Base-by-base conservation (phyloP, 257 asterid species). In the Linaria vulgaris region DNA sequence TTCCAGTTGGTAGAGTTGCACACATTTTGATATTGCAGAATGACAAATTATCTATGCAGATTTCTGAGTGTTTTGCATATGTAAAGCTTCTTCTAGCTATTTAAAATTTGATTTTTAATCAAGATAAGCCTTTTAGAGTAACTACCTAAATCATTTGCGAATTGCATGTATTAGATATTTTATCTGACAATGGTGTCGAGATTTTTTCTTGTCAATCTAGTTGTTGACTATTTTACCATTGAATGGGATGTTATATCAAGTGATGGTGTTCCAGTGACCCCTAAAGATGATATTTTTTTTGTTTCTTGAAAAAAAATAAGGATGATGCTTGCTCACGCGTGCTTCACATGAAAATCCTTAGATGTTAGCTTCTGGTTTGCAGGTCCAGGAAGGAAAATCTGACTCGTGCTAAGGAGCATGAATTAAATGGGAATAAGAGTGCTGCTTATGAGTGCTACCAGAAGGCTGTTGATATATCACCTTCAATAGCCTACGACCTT, bases 391-490 rank as follows among this genome's bases (percentile, higher is more conserved):
- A 58, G 74, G 99, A 92, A 72, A 89, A 87, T 70, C 95, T 89
- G 43, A 64, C 90, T 60, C 94, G 99, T 67, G 99, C 97, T 9
- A 59, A 75, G 78, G 99, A 89, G 80, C 99, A 89, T 61, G 99
- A 92, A 72, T 79, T 87, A 15, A 92, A 87, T 70, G 97, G 99
- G 76, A 92, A 92, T 59, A 66, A 66, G 55, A 67, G 78, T 66
- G 99, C 96, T 76, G 97, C 99, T 65, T 87, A 83, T 72, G 97
- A 90, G 59, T 87, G 94, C 76, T 92, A 85, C 74, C 99, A 92
- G 79, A 92, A 92, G 81, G 97, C 99, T 72, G 95, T 92, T 58
- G 99, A 92, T 70, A 81, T 92, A 82, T 87, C 99, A 72, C 99
- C 99, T 78, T 89, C 82, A 64, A 34, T 92, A 71, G 99, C 99